Evolutionary conservation across 108 stramenopile species (phyloP).

Genomic region (Chaetoceros tenuissimus): DNA sequence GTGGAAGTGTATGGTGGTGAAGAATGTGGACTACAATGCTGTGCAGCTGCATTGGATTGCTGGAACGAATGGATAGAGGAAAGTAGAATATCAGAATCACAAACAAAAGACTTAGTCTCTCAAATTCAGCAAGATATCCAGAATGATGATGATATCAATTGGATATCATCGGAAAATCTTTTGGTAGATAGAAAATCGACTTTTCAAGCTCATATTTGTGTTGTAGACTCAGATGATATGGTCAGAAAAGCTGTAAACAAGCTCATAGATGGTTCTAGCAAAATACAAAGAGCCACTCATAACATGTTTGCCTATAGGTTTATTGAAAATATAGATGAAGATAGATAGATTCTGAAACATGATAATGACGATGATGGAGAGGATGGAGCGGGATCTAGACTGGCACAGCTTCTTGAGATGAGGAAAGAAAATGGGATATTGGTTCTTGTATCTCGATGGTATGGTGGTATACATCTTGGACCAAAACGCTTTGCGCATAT

Average conservation of each 20-base stretch:
- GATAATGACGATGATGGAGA: constrained; percentile 96
- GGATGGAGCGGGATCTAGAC: constrained; percentile 66
- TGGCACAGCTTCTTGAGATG: constrained; percentile 72
- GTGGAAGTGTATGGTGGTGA: constrained; percentile 4
- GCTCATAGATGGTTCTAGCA: constrained; percentile 14
- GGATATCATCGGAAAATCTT: constrained; percentile 5
- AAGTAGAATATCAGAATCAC: not conserved
- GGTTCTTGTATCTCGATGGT: constrained; percentile 89
- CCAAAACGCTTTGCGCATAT: constrained; percentile 84
- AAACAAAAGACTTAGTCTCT: not conserved
- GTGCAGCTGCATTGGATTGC: constrained; percentile 19
- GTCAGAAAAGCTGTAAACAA: constrained; percentile 17
- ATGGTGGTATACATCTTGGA: constrained; percentile 80
- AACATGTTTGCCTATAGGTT: constrained; percentile 17
- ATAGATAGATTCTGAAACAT: constrained; percentile 4
- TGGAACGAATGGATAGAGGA: constrained; percentile 13
- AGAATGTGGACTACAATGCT: constrained; percentile 25
- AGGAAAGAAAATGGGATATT: constrained; percentile 60
- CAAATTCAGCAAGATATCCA: not conserved
- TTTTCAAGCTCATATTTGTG: constrained; percentile 28
- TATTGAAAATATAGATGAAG: not conserved
- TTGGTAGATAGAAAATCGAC: constrained; percentile 24
- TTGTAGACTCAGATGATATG: constrained; percentile 12
- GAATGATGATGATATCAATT: not conserved
- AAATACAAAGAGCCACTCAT: constrained; percentile 22